These are phyloP conservation scores for Kwoniella shandongensis DNA, from an alignment of 768 basidiomycete species.

Conservation along the genomic window DNA sequence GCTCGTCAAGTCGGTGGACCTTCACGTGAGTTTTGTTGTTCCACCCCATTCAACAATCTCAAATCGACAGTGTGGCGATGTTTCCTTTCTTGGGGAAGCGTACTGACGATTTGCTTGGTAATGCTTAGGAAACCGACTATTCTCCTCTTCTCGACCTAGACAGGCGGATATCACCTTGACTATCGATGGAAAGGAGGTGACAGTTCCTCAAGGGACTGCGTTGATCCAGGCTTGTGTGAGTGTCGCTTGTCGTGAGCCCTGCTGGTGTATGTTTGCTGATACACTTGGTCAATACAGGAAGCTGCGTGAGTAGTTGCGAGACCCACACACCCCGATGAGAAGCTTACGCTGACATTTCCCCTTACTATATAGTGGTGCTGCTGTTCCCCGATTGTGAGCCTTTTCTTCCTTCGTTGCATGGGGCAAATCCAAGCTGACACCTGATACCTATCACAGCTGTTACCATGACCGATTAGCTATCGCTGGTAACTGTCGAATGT, in stretches of 20 bases:
- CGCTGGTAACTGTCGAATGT: constrained; percentile 99
- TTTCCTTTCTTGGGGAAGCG: background rate
- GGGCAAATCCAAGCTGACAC: constrained; percentile 2
- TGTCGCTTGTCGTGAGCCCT: background rate
- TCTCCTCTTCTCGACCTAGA: constrained; percentile 42
- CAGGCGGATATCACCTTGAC: constrained; percentile 71
- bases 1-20: constrained; percentile 20
- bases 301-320: constrained; percentile 21
- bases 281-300: constrained; percentile 82
- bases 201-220: constrained; percentile 91
- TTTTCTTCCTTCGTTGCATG: constrained; percentile 32
- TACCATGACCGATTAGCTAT: constrained; percentile 73
- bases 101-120: background rate
- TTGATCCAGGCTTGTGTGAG: constrained; percentile 81
- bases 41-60: background rate
- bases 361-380: constrained; percentile 56
- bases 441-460: constrained; percentile 29
- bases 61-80: too few species aligned
- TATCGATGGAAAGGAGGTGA: constrained; percentile 95
- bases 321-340: background rate
- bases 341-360: constrained; percentile 15
- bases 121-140: constrained; percentile 35
- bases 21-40: constrained; percentile 15
- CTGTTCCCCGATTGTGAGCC: constrained; percentile 56
- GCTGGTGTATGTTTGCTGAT: constrained; percentile 12